Evolutionary conservation across 2,329 filamentous ascomycete genomes (phyloP).

Genomic region (Aaosphaeria arxii): DNA sequence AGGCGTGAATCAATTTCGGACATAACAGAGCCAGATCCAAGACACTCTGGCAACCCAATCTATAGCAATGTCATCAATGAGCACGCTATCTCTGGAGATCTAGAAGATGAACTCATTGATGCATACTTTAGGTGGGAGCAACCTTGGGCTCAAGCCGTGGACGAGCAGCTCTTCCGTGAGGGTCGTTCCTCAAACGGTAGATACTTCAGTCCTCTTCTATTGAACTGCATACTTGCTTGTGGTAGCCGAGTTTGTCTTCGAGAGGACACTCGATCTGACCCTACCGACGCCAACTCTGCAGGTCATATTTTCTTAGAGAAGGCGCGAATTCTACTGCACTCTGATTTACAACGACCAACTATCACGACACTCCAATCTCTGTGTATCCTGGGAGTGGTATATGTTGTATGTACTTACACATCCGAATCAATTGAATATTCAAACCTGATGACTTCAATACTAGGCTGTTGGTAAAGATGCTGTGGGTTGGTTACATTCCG

Average conservation of each 20-base stretch:
- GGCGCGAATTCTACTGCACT: background rate
- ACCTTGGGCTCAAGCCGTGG: conserved; percentile 36
- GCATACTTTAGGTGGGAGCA: conserved; percentile 39
- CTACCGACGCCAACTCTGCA: background rate
- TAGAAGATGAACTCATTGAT: conserved; percentile 29
- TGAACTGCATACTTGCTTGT: background rate
- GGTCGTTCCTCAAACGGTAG: conserved; percentile 7
- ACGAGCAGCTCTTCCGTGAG: conserved; percentile 35
- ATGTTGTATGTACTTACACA: conserved; percentile 16
- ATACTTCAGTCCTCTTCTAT: background rate
- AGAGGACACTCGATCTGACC: background rate
- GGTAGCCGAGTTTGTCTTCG: background rate
- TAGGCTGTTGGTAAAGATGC: background rate
- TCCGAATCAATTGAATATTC: background rate
- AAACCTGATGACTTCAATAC: background rate
- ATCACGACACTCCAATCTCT: conserved; percentile 40
- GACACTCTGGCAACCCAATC: background rate
- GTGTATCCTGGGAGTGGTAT: conserved; percentile 18
- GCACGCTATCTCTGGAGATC: conserved; percentile 7
- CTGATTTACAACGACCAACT: conserved; percentile 16
- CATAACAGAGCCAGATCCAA: background rate
- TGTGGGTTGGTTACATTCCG: background rate
- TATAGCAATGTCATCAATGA: background rate
- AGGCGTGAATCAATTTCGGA: background rate
- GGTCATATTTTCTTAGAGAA: background rate